Evolutionary conservation across 805 yeast genomes (phyloP).

Genomic region (Spathaspora passalidarum): DNA sequence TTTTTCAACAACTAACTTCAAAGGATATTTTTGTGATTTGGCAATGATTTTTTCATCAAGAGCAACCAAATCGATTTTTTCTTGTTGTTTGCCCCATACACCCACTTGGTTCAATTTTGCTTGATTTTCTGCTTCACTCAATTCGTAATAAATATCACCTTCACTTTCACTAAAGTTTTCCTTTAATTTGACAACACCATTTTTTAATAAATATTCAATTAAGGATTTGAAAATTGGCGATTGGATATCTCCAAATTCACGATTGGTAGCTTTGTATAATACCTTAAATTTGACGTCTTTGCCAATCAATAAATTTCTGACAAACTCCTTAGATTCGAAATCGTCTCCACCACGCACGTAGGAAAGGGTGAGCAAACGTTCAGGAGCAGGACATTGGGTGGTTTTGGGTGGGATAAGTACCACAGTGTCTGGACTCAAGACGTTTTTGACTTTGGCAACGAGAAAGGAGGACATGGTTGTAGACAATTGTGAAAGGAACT

Average conservation of each 20-base stretch:
- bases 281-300: slow-evolving; percentile 60
- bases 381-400: slow-evolving; percentile 45
- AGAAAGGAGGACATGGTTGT: slow-evolving; percentile 12
- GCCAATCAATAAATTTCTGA: slow-evolving; percentile 63
- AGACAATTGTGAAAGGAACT: neutral
- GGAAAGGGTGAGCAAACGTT: slow-evolving; percentile 62
- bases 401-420: slow-evolving; percentile 52
- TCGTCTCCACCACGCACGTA: slow-evolving; percentile 57
- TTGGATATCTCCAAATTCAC: slow-evolving; percentile 71
- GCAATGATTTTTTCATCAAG: slow-evolving; percentile 31
- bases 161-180: slow-evolving; percentile 47
- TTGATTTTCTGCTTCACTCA: slow-evolving; percentile 40
- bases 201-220: slow-evolving; percentile 50
- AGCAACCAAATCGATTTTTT: slow-evolving; percentile 18
- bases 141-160: slow-evolving; percentile 34
- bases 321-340: slow-evolving; percentile 57
- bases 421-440: slow-evolving; percentile 68
- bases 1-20: slow-evolving; percentile 65
- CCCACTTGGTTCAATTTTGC: slow-evolving; percentile 56
- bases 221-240: slow-evolving; percentile 63
- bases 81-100: slow-evolving; percentile 41
- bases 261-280: slow-evolving; percentile 47
- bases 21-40: slow-evolving; percentile 38
- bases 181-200: slow-evolving; percentile 63
- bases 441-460: slow-evolving; percentile 65